Percentiles rank a stretch among this genome's conserved stretches.
These are phyloP conservation scores for Grigorovia transvaalensis DNA, from an alignment of 805 yeast species.

Conservation along the genomic window DNA sequence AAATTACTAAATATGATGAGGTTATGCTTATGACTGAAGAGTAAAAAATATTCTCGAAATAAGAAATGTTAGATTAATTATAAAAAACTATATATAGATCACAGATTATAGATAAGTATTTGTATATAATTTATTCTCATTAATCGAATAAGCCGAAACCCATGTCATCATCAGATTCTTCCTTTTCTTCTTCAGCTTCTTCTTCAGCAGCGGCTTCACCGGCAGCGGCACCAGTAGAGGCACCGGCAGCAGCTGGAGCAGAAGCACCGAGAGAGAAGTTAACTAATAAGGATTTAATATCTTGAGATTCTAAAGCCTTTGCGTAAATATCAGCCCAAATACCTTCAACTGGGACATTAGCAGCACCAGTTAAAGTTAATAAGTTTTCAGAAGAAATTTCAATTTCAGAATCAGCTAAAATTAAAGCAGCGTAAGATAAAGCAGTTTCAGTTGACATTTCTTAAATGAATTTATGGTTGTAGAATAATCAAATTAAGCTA, in stretches of 20 bases:
- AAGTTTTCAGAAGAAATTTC: slow-evolving; percentile 83
- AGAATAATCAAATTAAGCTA: slow-evolving; percentile 31
- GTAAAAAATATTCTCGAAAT: neutral
- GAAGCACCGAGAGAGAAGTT: slow-evolving; percentile 31
- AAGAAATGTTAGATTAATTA: neutral
- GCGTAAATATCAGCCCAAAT: slow-evolving; percentile 79
- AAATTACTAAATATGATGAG: no score
- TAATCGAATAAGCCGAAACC: slow-evolving; percentile 89
- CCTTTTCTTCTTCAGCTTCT: slow-evolving; percentile 44
- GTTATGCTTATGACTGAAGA: no score
- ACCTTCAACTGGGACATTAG: slow-evolving; percentile 53
- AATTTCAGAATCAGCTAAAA: slow-evolving; percentile 93
- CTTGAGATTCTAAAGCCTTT: slow-evolving; percentile 68
- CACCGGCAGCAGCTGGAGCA: slow-evolving; percentile 33
- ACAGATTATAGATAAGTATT: neutral
- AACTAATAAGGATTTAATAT: slow-evolving; percentile 57
- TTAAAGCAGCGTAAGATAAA: slow-evolving; percentile 96
- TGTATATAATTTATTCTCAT: slow-evolving; percentile 8
- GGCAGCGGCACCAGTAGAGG: slow-evolving; percentile 36
- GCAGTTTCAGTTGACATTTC: slow-evolving; percentile 64
- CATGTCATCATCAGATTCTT: slow-evolving; percentile 76
- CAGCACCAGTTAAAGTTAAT: slow-evolving; percentile 60
- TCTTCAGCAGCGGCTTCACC: slow-evolving; percentile 54
- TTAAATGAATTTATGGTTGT: slow-evolving; percentile 6
- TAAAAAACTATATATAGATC: neutral